A percentile compares a stretch with the other conserved stretches of the same genome.
Evolutionary conservation across 352 stramenopile species (phyloP).

Genomic region (Globisporangium solare): DNA sequence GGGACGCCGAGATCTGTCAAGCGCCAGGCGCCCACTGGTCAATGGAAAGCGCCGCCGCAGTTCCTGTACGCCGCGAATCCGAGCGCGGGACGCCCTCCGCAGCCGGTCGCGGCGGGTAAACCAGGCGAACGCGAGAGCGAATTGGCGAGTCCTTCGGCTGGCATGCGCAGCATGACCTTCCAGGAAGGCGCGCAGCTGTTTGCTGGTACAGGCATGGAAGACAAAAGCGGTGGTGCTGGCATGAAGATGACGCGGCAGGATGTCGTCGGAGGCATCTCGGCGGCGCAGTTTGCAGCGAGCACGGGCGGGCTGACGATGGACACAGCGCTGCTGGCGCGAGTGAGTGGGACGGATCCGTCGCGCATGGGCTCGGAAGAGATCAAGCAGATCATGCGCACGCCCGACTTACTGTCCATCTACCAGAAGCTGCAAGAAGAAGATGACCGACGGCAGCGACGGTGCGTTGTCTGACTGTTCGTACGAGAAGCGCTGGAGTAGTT

Average conservation of each 20-base stretch:
- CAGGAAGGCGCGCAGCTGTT: conserved; percentile 28
- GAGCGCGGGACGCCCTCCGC: conserved; percentile 1
- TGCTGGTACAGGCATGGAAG: conserved; percentile 19
- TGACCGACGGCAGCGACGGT: conserved; percentile 64
- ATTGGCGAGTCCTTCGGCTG: conserved; percentile 43
- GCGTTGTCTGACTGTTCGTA: neutral
- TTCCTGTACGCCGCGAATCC: conserved; percentile 31
- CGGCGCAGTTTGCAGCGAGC: conserved; percentile 76
- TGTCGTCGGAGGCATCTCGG: conserved; percentile 49
- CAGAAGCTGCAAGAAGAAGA: conserved; percentile 87
- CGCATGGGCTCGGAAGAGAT: conserved; percentile 81
- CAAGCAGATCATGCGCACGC: conserved; percentile 84
- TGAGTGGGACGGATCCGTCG: conserved; percentile 74
- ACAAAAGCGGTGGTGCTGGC: conserved; percentile 12
- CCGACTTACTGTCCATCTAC: conserved; percentile 83
- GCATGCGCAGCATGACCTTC: conserved; percentile 61
- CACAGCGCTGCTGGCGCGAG: conserved; percentile 67
- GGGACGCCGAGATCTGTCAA: conserved; percentile 25
- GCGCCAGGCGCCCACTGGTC: conserved; percentile 41
- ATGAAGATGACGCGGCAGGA: conserved; percentile 34
- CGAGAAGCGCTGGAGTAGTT: too few species aligned
- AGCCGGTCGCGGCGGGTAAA: neutral
- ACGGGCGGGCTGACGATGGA: conserved; percentile 78
- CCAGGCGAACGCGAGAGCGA: conserved; percentile 10
- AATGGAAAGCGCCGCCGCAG: conserved; percentile 63